Evolutionary conservation across 805 yeast species (phyloP).

Genomic region (Ogataea paraovalis): DNA sequence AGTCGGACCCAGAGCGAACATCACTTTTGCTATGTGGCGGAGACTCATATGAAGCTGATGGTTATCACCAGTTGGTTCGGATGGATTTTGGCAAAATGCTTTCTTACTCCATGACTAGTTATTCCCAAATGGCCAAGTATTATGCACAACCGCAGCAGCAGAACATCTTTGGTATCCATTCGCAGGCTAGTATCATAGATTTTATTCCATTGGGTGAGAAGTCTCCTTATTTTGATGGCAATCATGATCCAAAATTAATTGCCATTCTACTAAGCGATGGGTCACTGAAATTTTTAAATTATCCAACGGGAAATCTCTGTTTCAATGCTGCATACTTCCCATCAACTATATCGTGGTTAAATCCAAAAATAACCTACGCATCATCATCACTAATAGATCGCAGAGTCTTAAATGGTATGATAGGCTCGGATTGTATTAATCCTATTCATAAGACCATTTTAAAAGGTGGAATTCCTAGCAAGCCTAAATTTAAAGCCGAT

Average conservation of each 20-base stretch:
- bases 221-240: conserved; percentile 77
- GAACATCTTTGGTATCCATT: conserved; percentile 51
- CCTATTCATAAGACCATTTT: conserved; percentile 54
- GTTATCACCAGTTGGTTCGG: conserved; percentile 44
- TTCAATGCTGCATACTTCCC: conserved; percentile 66
- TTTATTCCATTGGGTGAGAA: conserved; percentile 53
- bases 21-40: conserved; percentile 70
- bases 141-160: conserved; percentile 60
- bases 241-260: conserved; percentile 69
- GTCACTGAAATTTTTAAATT: conserved; percentile 56
- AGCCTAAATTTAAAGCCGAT: conserved; percentile 45
- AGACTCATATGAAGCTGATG: conserved; percentile 41
- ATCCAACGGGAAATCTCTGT: conserved; percentile 50
- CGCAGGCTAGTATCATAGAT: conserved; percentile 39
- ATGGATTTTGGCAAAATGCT: conserved; percentile 81
- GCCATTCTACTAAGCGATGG: conserved; percentile 60
- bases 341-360: conserved; percentile 71
- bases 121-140: conserved; percentile 74
- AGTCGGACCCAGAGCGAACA: conserved; percentile 75
- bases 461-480: conserved; percentile 75
- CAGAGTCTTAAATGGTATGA: conserved; percentile 26
- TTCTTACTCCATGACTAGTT: conserved; percentile 73
- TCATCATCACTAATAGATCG: conserved; percentile 41
- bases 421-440: conserved; percentile 50
- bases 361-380: conserved; percentile 63